A percentile compares a stretch with the other conserved stretches of the same genome.
phyloP scores from a whole-genome alignment of 2,329 filamentous ascomycete genomes.

The Coleophoma cylindrospora region DNA sequence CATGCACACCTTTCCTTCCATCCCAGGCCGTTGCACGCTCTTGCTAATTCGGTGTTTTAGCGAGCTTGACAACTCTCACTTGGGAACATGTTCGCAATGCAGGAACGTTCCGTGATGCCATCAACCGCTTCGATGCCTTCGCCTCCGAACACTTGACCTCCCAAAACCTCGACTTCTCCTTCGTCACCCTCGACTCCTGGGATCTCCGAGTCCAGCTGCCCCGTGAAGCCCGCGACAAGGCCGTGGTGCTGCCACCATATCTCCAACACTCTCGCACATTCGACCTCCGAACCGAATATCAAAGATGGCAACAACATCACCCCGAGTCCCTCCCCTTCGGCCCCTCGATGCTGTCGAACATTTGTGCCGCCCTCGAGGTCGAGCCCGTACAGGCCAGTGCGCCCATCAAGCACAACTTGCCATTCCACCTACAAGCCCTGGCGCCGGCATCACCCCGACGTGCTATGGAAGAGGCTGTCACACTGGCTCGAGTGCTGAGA shows the following conservation, averaged over 20 bases:
- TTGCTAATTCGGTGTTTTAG: conserved; percentile 40
- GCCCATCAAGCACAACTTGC: conserved; percentile 97
- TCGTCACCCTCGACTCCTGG: conserved; percentile 98
- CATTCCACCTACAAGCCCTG: conserved; percentile 94
- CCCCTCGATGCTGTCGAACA: conserved; percentile 91
- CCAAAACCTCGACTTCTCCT: conserved; percentile 94
- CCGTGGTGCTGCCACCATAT: conserved; percentile 92
- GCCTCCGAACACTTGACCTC: conserved; percentile 85
- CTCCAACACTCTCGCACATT: conserved; percentile 97
- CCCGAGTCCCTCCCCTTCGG: conserved; percentile 96
- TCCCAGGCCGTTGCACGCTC: conserved; percentile 15
- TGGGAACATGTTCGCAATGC: conserved; percentile 99
- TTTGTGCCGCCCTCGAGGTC: conserved; percentile 95
- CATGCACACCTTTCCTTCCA: conserved; percentile 2
- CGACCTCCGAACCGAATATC: conserved; percentile 94
- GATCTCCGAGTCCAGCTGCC: conserved; percentile 96
- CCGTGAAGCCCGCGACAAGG: conserved; percentile 95
- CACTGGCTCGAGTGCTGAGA: conserved; percentile 83
- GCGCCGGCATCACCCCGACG: conserved; percentile 92
- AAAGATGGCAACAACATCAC: conserved; percentile 97
- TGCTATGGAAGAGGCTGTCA: conserved; percentile 96
- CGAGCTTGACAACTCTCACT: conserved; percentile 93
- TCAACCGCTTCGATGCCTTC: conserved; percentile 92
- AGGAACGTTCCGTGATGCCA: conserved; percentile 93
- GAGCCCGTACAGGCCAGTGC: conserved; percentile 96